These are phyloP conservation scores for Apostasia shenzhenica DNA, from an alignment of 106 monocot genomes.

Conservation along the genomic window DNA sequence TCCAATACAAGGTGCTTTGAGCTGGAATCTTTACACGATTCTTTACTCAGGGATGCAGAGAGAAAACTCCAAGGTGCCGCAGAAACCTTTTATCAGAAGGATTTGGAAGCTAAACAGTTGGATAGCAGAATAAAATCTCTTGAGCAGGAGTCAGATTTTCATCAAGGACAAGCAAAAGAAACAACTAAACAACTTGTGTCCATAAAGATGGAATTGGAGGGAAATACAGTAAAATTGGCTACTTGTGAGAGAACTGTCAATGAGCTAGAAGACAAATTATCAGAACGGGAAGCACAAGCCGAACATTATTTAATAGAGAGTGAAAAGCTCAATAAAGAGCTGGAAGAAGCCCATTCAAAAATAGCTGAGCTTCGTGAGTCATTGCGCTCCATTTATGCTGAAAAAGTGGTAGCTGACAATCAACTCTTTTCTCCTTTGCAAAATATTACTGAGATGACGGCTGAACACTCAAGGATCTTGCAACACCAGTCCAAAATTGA, in stretches of 20 bases:
- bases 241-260: slow-evolving; percentile 28
- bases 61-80: slow-evolving; percentile 43
- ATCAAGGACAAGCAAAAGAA: slow-evolving; percentile 24
- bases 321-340: slow-evolving; percentile 44
- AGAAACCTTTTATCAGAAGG: slow-evolving; percentile 42
- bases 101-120: slow-evolving; percentile 41
- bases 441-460: slow-evolving; percentile 36
- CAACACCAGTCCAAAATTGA: slow-evolving; percentile 53
- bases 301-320: slow-evolving; percentile 39
- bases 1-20: slow-evolving; percentile 49
- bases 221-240: slow-evolving; percentile 21
- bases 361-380: slow-evolving; percentile 38
- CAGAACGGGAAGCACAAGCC: slow-evolving; percentile 28
- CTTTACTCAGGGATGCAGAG: slow-evolving; percentile 52
- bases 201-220: slow-evolving; percentile 51
- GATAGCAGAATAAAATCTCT: slow-evolving; percentile 29
- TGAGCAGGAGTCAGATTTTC: slow-evolving; percentile 32
- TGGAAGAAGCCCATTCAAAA: slow-evolving; percentile 40
- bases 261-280: slow-evolving; percentile 43
- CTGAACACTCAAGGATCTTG: slow-evolving; percentile 51
- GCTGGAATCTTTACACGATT: slow-evolving; percentile 38
- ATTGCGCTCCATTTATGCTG: slow-evolving; percentile 39
- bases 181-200: slow-evolving; percentile 40
- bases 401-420: slow-evolving; percentile 46
- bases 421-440: slow-evolving; percentile 41